phyloP scores from a whole-genome alignment of 305 asterid genomes.

The Plantago rigida region DNA sequence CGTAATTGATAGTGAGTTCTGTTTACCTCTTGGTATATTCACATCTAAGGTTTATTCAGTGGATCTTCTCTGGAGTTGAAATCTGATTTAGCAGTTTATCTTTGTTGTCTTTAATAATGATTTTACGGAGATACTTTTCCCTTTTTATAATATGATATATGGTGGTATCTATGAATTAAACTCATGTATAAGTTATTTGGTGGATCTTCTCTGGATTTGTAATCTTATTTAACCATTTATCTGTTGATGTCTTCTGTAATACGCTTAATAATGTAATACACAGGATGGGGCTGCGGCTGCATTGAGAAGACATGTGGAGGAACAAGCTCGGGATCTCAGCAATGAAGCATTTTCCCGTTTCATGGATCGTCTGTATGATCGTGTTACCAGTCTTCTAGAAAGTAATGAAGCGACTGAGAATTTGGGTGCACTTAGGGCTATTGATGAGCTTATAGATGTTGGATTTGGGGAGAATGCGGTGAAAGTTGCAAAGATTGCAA shows the following conservation, averaged over 20 bases:
- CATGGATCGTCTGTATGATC: constrained; percentile 84
- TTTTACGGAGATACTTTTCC: neutral
- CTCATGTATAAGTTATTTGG: neutral
- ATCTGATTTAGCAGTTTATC: too few species aligned
- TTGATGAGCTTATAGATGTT: constrained; percentile 86
- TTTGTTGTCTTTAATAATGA: too few species aligned
- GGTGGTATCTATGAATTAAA: neutral
- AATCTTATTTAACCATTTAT: constrained; percentile 5
- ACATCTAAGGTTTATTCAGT: neutral
- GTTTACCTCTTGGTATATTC: too few species aligned
- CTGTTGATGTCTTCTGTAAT: constrained; percentile 1
- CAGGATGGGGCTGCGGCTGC: constrained; percentile 82
- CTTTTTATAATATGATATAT: neutral
- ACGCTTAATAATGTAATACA: constrained; percentile 17
- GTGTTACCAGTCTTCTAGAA: constrained; percentile 65
- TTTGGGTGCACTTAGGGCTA: constrained; percentile 88
- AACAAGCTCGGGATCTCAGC: constrained; percentile 78
- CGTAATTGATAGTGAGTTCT: too few species aligned
- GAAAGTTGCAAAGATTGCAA: constrained; percentile 75
- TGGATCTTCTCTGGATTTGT: constrained; percentile 9
- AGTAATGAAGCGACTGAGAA: constrained; percentile 82
- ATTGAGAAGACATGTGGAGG: constrained; percentile 71
- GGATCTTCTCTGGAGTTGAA: neutral
- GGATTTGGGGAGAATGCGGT: constrained; percentile 83
- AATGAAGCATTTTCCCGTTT: constrained; percentile 76